These are phyloP conservation scores for Botryosphaeria agaves DNA, from an alignment of 2,329 filamentous ascomycete species.

Conservation along the genomic window DNA sequence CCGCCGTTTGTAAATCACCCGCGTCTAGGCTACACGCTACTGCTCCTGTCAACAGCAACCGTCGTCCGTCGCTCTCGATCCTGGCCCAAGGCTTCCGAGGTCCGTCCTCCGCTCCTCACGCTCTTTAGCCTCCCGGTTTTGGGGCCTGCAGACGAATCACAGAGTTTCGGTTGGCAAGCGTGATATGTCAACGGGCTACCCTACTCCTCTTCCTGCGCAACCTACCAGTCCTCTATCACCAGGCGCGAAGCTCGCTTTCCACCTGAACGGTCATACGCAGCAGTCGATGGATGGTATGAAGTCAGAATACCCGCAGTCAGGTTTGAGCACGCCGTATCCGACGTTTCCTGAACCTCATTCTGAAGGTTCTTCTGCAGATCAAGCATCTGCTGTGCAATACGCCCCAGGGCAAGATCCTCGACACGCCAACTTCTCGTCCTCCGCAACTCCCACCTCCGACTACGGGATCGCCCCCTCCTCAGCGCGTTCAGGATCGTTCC, in stretches of 20 bases:
- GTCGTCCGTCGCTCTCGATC: slow-evolving; percentile 14
- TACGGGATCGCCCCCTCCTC: slow-evolving; percentile 63
- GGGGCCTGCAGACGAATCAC: slow-evolving; percentile 16
- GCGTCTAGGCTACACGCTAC: slow-evolving; percentile 28
- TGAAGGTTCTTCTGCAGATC: slow-evolving; percentile 79
- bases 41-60: slow-evolving; percentile 14
- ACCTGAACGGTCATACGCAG: slow-evolving; percentile 21
- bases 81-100: slow-evolving; percentile 10
- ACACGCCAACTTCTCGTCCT: slow-evolving; percentile 52
- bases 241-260: slow-evolving; percentile 20
- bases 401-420: slow-evolving; percentile 66
- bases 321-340: slow-evolving; percentile 37
- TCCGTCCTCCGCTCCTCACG: background rate
- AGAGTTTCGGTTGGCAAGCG: slow-evolving; percentile 18
- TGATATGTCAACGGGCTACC: slow-evolving; percentile 31
- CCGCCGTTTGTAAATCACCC: slow-evolving; percentile 29
- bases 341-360: slow-evolving; percentile 45
- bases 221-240: slow-evolving; percentile 21
- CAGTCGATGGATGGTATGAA: slow-evolving; percentile 38
- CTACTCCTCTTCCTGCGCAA: slow-evolving; percentile 21
- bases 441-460: slow-evolving; percentile 75
- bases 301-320: slow-evolving; percentile 35
- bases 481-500: slow-evolving; percentile 69
- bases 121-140: background rate
- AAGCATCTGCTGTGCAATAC: slow-evolving; percentile 84